Conservation (phyloP, 2,329 filamentous ascomycete genomes). For the Colletotrichum acutatum region DNA sequence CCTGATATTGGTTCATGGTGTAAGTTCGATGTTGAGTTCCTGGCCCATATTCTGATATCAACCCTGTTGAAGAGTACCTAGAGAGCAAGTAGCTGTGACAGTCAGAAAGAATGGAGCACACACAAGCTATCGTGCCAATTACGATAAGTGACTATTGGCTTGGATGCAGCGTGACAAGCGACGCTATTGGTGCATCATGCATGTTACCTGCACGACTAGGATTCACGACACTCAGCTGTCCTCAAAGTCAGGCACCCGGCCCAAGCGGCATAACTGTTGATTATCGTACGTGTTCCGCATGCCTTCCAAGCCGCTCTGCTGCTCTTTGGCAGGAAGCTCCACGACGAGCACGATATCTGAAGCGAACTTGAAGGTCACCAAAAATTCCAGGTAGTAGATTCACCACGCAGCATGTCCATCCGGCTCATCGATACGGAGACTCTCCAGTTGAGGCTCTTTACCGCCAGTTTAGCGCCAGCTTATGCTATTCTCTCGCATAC, state of each 20-base stretch:
- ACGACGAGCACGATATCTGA: not conserved
- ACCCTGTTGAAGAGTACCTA: no score
- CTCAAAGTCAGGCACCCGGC: no score
- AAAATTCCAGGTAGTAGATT: not conserved
- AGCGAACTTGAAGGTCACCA: not conserved
- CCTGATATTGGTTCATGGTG: not conserved
- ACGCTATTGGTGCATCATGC: not conserved
- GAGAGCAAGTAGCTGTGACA: no score
- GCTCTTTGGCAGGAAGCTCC: not conserved
- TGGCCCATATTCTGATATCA: no score
- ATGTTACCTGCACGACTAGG: not conserved
- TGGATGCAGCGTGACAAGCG: not conserved
- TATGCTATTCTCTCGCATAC: constrained; percentile 44
- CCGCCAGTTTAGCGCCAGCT: constrained; percentile 32
- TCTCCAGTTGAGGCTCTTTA: constrained; percentile 24
- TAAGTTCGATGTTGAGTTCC: no score
- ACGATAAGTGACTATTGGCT: not conserved
- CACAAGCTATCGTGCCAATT: not conserved
- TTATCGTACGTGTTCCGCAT: not conserved
- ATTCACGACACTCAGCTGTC: not conserved
- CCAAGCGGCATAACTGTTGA: no score
- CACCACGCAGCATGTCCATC: constrained; percentile 25
- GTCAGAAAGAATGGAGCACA: no score
- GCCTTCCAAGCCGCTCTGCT: not conserved
- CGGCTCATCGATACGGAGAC: constrained; percentile 35